A percentile compares a stretch with the other conserved stretches of the same genome.
phyloP scores from a whole-genome alignment of 768 basidiomycete species.

The Leucosporidium yakuticum region DNA sequence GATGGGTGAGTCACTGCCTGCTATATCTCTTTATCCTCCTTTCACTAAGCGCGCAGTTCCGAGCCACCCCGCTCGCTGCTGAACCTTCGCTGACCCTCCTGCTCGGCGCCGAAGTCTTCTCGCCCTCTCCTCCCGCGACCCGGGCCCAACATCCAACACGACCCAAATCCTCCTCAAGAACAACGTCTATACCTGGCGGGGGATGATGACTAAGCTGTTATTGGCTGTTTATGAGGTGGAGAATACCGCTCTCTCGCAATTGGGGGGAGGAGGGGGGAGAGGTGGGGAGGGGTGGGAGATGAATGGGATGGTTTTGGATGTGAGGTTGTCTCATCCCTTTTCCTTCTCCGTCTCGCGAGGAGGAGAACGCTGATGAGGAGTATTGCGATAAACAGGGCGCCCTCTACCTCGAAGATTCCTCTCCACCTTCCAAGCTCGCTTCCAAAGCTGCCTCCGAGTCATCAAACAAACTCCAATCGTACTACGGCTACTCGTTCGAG shows the following conservation, averaged over 20 bases:
- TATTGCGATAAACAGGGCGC: conserved; percentile 21
- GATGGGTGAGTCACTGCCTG: conserved; percentile 22
- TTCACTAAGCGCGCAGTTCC: too few relatives aligned
- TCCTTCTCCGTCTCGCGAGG: conserved; percentile 49
- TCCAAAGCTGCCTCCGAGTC: conserved; percentile 58
- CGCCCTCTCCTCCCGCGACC: neutral
- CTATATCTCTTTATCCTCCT: neutral
- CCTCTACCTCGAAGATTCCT: conserved; percentile 37
- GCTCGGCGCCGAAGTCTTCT: neutral
- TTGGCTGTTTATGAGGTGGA: conserved; percentile 71
- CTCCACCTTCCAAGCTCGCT: conserved; percentile 21
- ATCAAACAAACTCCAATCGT: conserved; percentile 59
- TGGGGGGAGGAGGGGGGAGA: neutral
- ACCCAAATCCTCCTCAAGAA: conserved; percentile 40
- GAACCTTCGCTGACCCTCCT: neutral
- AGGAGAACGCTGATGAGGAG: conserved; percentile 22
- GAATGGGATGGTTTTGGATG: conserved; percentile 71
- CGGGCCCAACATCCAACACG: conserved; percentile 43
- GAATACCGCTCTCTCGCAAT: neutral
- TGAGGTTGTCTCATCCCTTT: conserved; percentile 63
- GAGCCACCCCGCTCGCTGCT: neutral
- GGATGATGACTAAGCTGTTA: conserved; percentile 77
- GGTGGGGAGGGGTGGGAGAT: conserved; percentile 62
- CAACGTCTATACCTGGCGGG: conserved; percentile 58
- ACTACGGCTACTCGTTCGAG: conserved; percentile 82